phyloP scores from a whole-genome alignment of 2,329 filamentous ascomycete species.

The Teratosphaeria epicoccoides region DNA sequence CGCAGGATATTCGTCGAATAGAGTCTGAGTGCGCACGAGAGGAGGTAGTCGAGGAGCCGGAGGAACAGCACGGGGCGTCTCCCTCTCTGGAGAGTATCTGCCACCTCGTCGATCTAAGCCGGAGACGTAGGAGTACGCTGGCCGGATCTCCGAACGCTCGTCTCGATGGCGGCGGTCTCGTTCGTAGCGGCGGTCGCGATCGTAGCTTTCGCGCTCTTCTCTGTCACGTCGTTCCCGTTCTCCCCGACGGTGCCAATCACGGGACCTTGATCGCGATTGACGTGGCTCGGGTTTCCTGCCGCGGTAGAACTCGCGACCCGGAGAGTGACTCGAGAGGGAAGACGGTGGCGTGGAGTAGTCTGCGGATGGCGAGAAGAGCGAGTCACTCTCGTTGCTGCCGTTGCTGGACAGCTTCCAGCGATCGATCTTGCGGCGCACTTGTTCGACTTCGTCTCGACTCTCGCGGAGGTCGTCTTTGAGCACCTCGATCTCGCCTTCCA shows the following conservation, averaged over 20 bases:
- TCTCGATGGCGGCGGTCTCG: neutral
- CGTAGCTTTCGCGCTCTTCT: neutral
- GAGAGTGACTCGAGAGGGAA: neutral
- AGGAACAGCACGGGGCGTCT: neutral
- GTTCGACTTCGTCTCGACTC: constrained; percentile 1
- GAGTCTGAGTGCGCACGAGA: constrained; percentile 1
- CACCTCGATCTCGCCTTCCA: constrained; percentile 1
- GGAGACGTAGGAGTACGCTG: neutral
- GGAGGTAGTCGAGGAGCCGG: neutral
- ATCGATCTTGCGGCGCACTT: constrained; percentile 2
- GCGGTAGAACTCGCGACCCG: constrained; percentile 1
- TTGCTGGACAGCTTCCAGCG: constrained; percentile 4
- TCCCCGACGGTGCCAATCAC: constrained; percentile 1
- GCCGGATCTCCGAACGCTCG: neutral
- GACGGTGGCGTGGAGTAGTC: constrained; percentile 5
- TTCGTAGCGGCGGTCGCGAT: neutral
- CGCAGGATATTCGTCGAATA: constrained; percentile 4
- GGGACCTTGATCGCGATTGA: neutral
- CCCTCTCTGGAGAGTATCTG: neutral
- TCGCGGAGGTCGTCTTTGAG: neutral
- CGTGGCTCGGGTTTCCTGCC: constrained; percentile 1
- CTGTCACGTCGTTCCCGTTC: neutral
- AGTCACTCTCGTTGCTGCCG: constrained; percentile 4
- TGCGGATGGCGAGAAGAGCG: constrained; percentile 1
- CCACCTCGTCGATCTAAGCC: neutral